Base-by-base conservation (phyloP, 2,329 filamentous ascomycete species). In the Penicillium italicum region DNA sequence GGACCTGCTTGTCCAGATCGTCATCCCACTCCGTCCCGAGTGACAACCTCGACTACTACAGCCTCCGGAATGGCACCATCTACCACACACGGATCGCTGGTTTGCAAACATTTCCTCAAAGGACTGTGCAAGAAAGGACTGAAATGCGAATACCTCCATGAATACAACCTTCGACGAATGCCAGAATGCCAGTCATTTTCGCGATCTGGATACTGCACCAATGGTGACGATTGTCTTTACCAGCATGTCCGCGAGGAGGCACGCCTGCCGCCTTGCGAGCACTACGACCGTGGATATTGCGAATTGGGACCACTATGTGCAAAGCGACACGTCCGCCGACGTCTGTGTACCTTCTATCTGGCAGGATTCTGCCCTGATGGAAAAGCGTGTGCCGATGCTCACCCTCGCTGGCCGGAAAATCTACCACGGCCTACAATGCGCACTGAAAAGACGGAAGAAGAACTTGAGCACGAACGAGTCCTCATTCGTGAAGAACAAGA, bases 41-140 rank as follows among this genome's bases (percentile, higher is more conserved):
- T 76, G 33, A 75, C 74, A 9, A 76, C 74, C 1, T 74, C 74
- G 12, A 74, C 73, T 1, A 76, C 72, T n/a, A 74, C 72, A n/a
- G 72, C 73, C 38, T 74, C 72, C 4, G 72, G 72, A 14, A 64
- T 74, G 52, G 71, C 72, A 12, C 70, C 75, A 5, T 72, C 75
- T 18, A 73, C 74, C 18, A 74, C 71, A 5, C 72, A 76, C 53
- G 73, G 74, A 30, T 83, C 79, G 48, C 85, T 97, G 16, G 93
- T 99, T 58, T 99, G 94, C 85, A 99, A 99, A 79, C 94, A 97
- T 81, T 97, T 94, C 87, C 86, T 97, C 69, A 90, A 95, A 62
- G 93, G 92, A 0, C 85, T 99, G 20, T 99, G 94, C 81, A 99
- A 99, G 73, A 97, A 97, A 77, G 94, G 93, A 67, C 88, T 97